These are phyloP conservation scores for Thelonectria rubi DNA, from an alignment of 2,329 filamentous ascomycete genomes.

Conservation along the genomic window DNA sequence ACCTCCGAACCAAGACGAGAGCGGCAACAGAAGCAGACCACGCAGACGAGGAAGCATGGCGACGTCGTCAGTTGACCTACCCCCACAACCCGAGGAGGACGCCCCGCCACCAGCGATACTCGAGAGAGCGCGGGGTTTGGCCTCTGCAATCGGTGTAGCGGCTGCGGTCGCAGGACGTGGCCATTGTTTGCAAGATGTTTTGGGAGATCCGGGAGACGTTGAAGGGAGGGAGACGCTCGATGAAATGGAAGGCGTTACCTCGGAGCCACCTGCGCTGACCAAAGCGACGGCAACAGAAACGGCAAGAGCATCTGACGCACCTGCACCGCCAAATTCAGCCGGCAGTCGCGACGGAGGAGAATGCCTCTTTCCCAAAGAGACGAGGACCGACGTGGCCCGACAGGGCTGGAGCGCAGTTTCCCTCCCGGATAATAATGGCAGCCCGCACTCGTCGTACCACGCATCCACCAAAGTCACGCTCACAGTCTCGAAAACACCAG, in stretches of 20 bases:
- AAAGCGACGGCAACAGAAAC: conserved; percentile 18
- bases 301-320: background rate
- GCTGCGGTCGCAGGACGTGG: conserved; percentile 36
- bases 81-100: conserved; percentile 40
- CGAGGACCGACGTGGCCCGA: background rate
- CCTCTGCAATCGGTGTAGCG: conserved; percentile 39
- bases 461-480: conserved; percentile 5
- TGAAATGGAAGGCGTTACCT: conserved; percentile 20
- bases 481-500: background rate
- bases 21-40: background rate
- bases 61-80: conserved; percentile 40
- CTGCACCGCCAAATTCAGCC: background rate
- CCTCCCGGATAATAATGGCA: conserved; percentile 1
- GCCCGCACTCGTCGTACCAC: conserved; percentile 8
- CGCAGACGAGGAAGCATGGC: conserved; percentile 32
- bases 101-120: conserved; percentile 34
- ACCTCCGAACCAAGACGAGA: background rate
- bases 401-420: background rate
- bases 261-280: conserved; percentile 15
- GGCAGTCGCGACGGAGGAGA: background rate
- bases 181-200: conserved; percentile 22
- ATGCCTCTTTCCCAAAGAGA: background rate
- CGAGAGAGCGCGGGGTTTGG: conserved; percentile 39
- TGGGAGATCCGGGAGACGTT: conserved; percentile 19
- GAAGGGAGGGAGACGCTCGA: conserved; percentile 11